phyloP scores from a whole-genome alignment of 805 yeast genomes.

The Nadsonia fulvescens region DNA sequence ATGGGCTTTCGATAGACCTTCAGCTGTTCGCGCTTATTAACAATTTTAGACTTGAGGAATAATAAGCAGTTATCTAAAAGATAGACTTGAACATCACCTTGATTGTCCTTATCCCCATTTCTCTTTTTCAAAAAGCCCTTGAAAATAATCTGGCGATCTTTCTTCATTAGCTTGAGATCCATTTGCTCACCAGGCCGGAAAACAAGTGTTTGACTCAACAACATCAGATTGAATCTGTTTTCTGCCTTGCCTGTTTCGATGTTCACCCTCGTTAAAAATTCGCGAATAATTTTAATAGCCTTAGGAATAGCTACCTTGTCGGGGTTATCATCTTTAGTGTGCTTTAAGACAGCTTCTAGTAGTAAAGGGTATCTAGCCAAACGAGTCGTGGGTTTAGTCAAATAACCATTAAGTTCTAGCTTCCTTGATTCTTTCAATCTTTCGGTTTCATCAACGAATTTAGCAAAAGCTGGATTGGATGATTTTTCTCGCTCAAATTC shows the following conservation, averaged over 20 bases:
- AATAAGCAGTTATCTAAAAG: constrained; percentile 75
- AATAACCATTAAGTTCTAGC: constrained; percentile 79
- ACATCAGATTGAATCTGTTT: constrained; percentile 76
- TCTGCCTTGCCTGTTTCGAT: constrained; percentile 85
- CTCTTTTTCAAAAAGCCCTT: constrained; percentile 62
- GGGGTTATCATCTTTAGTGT: constrained; percentile 57
- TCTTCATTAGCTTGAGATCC: constrained; percentile 70
- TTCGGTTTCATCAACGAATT: constrained; percentile 83
- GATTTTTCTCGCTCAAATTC: constrained; percentile 89
- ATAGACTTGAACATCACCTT: constrained; percentile 71
- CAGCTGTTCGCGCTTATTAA: constrained; percentile 78
- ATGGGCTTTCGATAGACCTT: constrained; percentile 64
- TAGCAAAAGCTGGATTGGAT: constrained; percentile 76
- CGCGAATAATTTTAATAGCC: constrained; percentile 60
- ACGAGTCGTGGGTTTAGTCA: constrained; percentile 89
- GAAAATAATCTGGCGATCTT: constrained; percentile 59
- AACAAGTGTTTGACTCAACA: constrained; percentile 68
- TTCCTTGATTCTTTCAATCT: constrained; percentile 71
- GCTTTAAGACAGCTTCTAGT: constrained; percentile 64
- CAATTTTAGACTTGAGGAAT: constrained; percentile 69
- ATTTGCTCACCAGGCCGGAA: constrained; percentile 70
- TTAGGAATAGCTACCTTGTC: constrained; percentile 52
- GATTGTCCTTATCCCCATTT: constrained; percentile 52
- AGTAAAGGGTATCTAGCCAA: constrained; percentile 87
- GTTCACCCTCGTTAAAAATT: constrained; percentile 60